phyloP scores from a whole-genome alignment of 306 rosid genomes.

The Malus asiatica region DNA sequence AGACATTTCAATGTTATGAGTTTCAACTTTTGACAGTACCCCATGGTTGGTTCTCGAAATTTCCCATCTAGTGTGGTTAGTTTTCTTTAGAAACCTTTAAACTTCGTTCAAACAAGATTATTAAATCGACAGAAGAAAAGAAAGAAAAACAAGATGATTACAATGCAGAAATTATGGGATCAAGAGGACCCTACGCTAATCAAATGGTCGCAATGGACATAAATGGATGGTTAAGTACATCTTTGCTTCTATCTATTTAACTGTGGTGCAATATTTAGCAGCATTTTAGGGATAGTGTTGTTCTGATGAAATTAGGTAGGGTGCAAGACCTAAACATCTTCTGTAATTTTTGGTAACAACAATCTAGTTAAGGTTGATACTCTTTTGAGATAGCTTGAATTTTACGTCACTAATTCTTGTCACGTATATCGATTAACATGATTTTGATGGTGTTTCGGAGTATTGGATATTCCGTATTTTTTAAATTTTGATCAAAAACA shows the following conservation, averaged over 20 bases:
- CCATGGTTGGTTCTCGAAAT: too few species aligned
- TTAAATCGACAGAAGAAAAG: too few species aligned
- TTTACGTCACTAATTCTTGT: background rate
- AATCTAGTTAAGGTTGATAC: background rate
- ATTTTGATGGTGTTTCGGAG: too few species aligned
- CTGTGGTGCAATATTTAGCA: background rate
- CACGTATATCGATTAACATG: background rate
- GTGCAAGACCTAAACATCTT: background rate
- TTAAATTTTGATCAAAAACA: too few species aligned
- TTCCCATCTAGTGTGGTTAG: too few species aligned
- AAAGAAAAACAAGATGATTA: constrained; percentile 1
- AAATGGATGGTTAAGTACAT: constrained; percentile 2
- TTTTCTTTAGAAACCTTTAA: too few species aligned
- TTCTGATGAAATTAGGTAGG: background rate
- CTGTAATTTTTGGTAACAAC: background rate
- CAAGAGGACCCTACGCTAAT: constrained; percentile 10
- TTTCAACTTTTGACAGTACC: too few species aligned
- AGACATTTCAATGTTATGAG: too few species aligned
- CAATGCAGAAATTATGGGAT: constrained; percentile 21
- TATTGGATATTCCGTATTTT: too few species aligned
- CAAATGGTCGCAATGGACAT: constrained; percentile 9
- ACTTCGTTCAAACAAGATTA: too few species aligned
- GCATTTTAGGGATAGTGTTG: background rate
- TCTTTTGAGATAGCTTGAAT: background rate
- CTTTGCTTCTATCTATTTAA: background rate